Conservation (phyloP, 208 protist genomes). For the Leishmania guyanensis region DNA sequence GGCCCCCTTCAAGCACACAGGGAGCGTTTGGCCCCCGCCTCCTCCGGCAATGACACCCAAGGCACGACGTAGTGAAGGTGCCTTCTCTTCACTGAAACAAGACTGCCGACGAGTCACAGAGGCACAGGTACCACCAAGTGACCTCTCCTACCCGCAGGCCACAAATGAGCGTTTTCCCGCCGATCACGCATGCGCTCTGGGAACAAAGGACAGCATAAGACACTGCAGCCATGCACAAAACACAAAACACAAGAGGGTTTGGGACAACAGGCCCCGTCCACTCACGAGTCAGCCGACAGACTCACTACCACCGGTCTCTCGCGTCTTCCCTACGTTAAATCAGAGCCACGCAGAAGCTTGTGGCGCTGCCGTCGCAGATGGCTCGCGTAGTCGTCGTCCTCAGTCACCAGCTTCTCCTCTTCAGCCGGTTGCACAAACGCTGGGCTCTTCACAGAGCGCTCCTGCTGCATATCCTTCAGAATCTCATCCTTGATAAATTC, state of each 20-base stretch:
- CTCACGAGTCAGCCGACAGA: background rate
- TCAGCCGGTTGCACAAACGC: constrained; percentile 61
- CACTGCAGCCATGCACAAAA: background rate
- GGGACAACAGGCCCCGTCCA: background rate
- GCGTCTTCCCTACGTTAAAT: constrained; percentile 16
- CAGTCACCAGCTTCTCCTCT: constrained; percentile 32
- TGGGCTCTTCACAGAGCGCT: constrained; percentile 48
- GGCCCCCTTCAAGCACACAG: background rate
- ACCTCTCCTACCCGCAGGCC: background rate
- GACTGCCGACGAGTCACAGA: background rate
- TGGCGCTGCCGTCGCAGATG: constrained; percentile 58
- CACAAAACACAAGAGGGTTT: background rate
- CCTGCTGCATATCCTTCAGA: constrained; percentile 67
- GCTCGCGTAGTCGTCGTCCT: constrained; percentile 55
- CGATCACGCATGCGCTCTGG: background rate
- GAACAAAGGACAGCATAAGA: background rate
- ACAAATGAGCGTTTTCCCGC: background rate
- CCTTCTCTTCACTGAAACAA: background rate
- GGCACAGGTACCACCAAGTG: background rate
- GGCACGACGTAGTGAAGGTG: too few relatives aligned
- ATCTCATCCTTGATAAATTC: constrained; percentile 80
- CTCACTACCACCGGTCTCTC: background rate
- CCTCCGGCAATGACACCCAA: background rate
- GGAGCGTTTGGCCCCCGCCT: background rate
- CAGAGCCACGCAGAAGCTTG: constrained; percentile 21